Base-by-base conservation (phyloP, 345 rosid genomes). In the Stellera chamaejasme region DNA sequence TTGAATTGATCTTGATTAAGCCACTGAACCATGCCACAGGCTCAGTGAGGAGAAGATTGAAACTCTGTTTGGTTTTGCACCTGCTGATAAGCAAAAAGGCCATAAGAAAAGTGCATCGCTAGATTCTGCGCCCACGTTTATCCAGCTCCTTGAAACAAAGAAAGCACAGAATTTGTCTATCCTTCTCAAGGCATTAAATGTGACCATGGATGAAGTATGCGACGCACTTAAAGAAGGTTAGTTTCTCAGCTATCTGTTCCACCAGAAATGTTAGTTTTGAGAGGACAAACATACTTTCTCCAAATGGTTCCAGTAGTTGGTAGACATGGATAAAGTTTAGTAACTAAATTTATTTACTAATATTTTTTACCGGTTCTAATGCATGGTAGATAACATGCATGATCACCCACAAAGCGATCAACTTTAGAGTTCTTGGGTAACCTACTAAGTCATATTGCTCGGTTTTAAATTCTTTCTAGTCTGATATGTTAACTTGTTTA, bases 11-110 rank as follows among this genome's bases (percentile, higher is more conserved):
- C 48, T 52, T 14, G 39, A 32, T 32, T 32, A 32, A 32, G 39
- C 47, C 63, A 9, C 15, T 50, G 19, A 55, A 10, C 32, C 27
- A 39, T 36, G 3, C 58, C 67, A 39, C 71, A 94, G 99, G 81
- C 90, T 94, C 83, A 90, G 87, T 36, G 99, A 94, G 61, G 90
- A 83, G 84, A 83, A 74, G 93, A 94, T 94, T 69, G 97, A 94
- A 67, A 72, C 79, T 23, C 59, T 94, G 19, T 94, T 94, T 48
- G 96, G 97, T 45, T 83, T 74, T 72, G 66, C 71, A 53, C 59
- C 72, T 14, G 81, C 39, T 4, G 72, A 76, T 42, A 80, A 77
- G 69, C 77, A 69, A 50, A 80, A 68, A 68, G 62, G 27, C 16
- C 78, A 68, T 13, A 80, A 48, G 60, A 86, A 76, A 56, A 79